Base-by-base conservation (phyloP, 257 asterid species). In the Fraxinus cuspidata region DNA sequence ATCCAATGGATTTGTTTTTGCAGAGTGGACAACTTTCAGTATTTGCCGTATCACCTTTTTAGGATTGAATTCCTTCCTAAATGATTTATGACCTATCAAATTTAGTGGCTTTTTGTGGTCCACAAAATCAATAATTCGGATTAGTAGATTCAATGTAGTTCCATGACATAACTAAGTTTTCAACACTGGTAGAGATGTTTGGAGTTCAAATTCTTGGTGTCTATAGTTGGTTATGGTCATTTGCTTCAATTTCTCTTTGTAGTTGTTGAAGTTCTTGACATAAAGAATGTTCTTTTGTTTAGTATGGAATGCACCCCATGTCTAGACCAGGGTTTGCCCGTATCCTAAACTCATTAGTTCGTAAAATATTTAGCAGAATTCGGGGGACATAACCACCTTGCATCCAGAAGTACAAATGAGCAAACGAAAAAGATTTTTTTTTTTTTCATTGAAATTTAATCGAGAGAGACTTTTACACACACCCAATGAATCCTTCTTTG, bases 21-120 rank as follows among this genome's bases (percentile, higher is more conserved):
- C 67, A 71, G 31, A 49, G 19, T 27, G 23, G 34, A 49, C 10
- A 53, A 49, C 25, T 28, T 32, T 69, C 25, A 51, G 56, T 31
- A 16, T 21, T 65, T 29, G 28, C 60, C 31, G 44, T 69, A 60
- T 78, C 81, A 16, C 60, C 34, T 76, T 51, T 21, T 10, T 15
- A 51, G 60, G 60, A 51, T 51, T 51, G 9, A 42, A 13, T 0
- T 42, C 51, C 60, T 51, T 51, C 23, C 23, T 18, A 51, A 51
- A 51, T 51, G 60, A 51, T 51, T 15, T 51, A 51, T 51, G n/a
- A 19, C 60, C 25, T 51, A 18, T 15, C 23, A 18, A 15, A 51
- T 51, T 11, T 1, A 51, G 60, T 19, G 23, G 60, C 60, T 51
- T 51, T 16, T 18, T 0, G 4, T 42, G 44, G 18, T 51, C 3